Evolutionary conservation across 2,329 filamentous ascomycete species (phyloP).

Genomic region (Ceratocystiopsis minuta): DNA sequence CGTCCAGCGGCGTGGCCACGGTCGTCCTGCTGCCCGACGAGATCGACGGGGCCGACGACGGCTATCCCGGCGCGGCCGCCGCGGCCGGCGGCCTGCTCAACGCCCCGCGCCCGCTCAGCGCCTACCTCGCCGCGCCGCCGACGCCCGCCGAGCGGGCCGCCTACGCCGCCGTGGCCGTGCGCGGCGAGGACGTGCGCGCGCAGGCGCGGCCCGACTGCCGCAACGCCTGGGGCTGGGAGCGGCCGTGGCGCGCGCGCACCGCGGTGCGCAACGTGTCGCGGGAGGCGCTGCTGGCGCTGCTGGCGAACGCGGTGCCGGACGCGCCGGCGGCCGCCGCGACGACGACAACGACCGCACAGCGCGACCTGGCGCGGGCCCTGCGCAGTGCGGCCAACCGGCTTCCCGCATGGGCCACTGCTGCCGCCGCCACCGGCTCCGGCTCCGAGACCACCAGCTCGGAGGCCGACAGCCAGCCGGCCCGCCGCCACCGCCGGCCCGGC

Average conservation of each 20-base stretch:
- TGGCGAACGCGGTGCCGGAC: conserved; percentile 4
- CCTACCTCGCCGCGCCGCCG: conserved; percentile 28
- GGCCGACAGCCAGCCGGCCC: too few relatives aligned
- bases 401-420: conserved; percentile 4
- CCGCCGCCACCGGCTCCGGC: background rate
- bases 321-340: background rate
- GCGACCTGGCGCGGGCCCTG: background rate
- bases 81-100: conserved; percentile 21
- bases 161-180: conserved; percentile 30
- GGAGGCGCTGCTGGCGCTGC: conserved; percentile 5
- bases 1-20: too few relatives aligned
- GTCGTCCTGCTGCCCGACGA: conserved; percentile 28
- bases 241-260: conserved; percentile 37
- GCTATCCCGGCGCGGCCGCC: conserved; percentile 19
- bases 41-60: conserved; percentile 16
- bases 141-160: conserved; percentile 19
- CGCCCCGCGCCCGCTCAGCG: conserved; percentile 24
- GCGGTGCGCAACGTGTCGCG: conserved; percentile 19
- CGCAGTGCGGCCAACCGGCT: conserved; percentile 4
- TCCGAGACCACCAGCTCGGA: background rate
- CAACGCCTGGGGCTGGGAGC: conserved; percentile 37
- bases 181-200: conserved; percentile 29
- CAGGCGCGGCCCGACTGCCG: conserved; percentile 19
- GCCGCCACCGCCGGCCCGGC: conserved; percentile 25
- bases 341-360: background rate